Evolutionary conservation across 2,329 filamentous ascomycete genomes (phyloP), one percentile per base, ranked within the genome.

Genomic region (Colletotrichum horii): DNA sequence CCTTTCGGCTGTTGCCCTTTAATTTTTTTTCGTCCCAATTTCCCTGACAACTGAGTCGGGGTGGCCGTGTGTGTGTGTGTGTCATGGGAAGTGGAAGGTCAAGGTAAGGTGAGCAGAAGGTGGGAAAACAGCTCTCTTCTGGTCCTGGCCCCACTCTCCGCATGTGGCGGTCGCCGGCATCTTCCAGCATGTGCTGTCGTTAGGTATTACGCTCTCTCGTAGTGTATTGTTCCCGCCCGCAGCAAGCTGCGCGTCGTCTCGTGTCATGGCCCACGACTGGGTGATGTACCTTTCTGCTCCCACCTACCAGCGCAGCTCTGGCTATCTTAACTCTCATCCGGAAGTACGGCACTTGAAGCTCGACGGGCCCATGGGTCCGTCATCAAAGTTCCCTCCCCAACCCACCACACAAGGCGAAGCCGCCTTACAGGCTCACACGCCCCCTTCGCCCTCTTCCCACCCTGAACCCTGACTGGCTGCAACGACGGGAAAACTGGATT

Each of bases 271-370:
- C 19, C 36, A 22, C 55, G 14, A 58, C 55, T 52, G 43, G 43
- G 43, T 22, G 43, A 52, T 52, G 43, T 52, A 52, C 43, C 43
- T 52, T 52, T 52, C n/a, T 2, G 32, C 11, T 52, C 43, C 43
- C 43, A 52, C 43, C 43, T 52, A 52, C 43, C 43, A 52, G 43
- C 43, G 43, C 43, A 52, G 12, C n/a, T 52, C 43, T 52, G 43
- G 43, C 43, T 52, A 58, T 38, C 58, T 61, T 24, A 28, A 64
- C 28, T 64, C 64, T 66, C 65, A 69, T 52, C 34, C 73, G 73
- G 73, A 68, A 73, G 64, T 73, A 26, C 73, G 73, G 73, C 73
- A 75, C 62, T 70, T 71, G 67, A 43, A 69, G 52, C 62, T 56
- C 34, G 26, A 60, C 66, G 66, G 66, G 56, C 34, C 70, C 64